phyloP scores from a whole-genome alignment of 257 asterid species.

The Fraxinus excelsior region DNA sequence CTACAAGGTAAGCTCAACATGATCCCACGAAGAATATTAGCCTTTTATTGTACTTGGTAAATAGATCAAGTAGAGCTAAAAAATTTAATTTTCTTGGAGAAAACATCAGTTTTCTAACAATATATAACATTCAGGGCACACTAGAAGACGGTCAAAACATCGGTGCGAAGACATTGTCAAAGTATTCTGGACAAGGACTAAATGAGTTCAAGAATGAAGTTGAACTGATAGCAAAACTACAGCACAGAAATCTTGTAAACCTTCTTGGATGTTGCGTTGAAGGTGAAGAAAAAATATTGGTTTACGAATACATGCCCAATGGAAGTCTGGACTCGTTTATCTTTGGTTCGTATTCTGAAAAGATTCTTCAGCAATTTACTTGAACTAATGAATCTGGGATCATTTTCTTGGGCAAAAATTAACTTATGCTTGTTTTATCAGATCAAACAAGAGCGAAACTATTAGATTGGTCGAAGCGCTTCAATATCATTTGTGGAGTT shows the following conservation, averaged over 20 bases:
- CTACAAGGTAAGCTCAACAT: conserved; percentile 40
- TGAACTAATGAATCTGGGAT: neutral
- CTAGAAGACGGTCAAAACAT: conserved; percentile 31
- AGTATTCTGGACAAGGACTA: conserved; percentile 46
- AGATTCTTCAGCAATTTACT: neutral
- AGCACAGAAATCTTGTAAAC: conserved; percentile 52
- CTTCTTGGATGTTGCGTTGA: conserved; percentile 48
- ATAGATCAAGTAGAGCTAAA: neutral
- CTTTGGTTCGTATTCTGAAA: conserved; percentile 37
- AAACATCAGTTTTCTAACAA: neutral
- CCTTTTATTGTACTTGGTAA: neutral
- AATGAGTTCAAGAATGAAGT: conserved; percentile 51
- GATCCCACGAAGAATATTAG: neutral
- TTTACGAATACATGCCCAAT: conserved; percentile 49
- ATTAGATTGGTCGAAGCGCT: conserved; percentile 36
- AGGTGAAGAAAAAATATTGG: conserved; percentile 40
- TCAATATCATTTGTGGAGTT: conserved; percentile 35
- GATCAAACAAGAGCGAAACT: conserved; percentile 21
- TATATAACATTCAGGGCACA: conserved; percentile 37
- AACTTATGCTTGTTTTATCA: conserved; percentile 20
- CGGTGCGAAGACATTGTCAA: conserved; percentile 49
- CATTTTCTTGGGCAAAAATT: neutral
- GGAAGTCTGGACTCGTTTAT: conserved; percentile 38
- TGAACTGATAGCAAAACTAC: conserved; percentile 44
- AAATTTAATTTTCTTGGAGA: neutral